Evolutionary conservation across 2,329 filamentous ascomycete genomes (phyloP).

Genomic region (Xylaria sp.): DNA sequence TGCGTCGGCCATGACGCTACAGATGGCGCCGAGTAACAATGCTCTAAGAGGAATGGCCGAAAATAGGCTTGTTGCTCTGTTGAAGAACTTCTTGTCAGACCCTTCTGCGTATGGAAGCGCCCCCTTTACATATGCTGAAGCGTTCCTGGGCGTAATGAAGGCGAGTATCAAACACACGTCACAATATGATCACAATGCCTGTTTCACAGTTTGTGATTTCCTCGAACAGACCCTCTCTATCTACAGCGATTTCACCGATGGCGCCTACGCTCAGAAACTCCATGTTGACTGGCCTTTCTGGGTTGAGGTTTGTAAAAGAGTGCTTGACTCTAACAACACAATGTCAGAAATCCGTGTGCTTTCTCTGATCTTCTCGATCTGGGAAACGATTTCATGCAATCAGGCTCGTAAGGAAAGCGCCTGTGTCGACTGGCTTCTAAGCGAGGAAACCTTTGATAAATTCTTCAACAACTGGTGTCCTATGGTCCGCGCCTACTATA

Average conservation of each 20-base stretch:
- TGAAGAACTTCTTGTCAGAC: slow-evolving; percentile 69
- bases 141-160: slow-evolving; percentile 68
- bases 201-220: slow-evolving; percentile 87
- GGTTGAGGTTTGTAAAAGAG: slow-evolving; percentile 72
- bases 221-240: slow-evolving; percentile 74
- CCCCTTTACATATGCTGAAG: slow-evolving; percentile 67
- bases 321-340: slow-evolving; percentile 78
- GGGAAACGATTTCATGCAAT: slow-evolving; percentile 65
- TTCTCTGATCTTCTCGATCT: slow-evolving; percentile 73
- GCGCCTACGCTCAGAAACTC: slow-evolving; percentile 33
- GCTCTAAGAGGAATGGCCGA: slow-evolving; percentile 78
- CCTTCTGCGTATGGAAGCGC: slow-evolving; percentile 38
- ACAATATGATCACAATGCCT: slow-evolving; percentile 74
- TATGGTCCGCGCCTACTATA: slow-evolving; percentile 90
- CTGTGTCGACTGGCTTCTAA: slow-evolving; percentile 70
- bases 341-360: slow-evolving; percentile 84
- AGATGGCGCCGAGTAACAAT: slow-evolving; percentile 59
- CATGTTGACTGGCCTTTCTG: slow-evolving; percentile 79
- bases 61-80: slow-evolving; percentile 74
- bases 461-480: slow-evolving; percentile 94
- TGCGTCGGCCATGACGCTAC: slow-evolving; percentile 58
- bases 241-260: slow-evolving; percentile 44
- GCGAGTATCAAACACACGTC: slow-evolving; percentile 70
- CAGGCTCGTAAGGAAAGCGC: slow-evolving; percentile 62
- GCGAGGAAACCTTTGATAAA: slow-evolving; percentile 68